phyloP scores from a whole-genome alignment of 2,329 filamentous ascomycete genomes.

The Apiospora koreana region DNA sequence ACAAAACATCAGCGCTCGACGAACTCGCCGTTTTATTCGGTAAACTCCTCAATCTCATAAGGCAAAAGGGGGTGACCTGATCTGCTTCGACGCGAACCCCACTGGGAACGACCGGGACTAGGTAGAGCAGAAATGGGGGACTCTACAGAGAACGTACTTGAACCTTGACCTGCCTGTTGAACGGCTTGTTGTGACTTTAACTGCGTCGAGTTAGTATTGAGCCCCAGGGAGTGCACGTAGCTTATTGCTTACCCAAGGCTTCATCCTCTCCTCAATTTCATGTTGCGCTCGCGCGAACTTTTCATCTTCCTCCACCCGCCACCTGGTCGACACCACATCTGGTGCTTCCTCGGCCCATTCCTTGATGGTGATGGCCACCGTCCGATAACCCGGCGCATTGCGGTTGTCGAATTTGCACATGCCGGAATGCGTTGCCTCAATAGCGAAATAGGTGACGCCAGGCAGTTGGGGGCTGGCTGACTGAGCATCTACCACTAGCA shows the following conservation, averaged over 20 bases:
- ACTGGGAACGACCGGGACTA: neutral
- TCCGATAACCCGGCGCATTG: slow-evolving; percentile 65
- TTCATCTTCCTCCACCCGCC: slow-evolving; percentile 61
- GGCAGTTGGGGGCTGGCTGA: slow-evolving; percentile 71
- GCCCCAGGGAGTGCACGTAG: neutral
- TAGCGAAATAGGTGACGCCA: slow-evolving; percentile 72
- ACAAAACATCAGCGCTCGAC: slow-evolving; percentile 17
- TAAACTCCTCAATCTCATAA: slow-evolving; percentile 34
- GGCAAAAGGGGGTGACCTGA: slow-evolving; percentile 28
- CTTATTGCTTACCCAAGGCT: slow-evolving; percentile 35
- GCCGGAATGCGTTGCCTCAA: slow-evolving; percentile 40
- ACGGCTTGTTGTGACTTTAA: slow-evolving; percentile 29
- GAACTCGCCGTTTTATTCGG: slow-evolving; percentile 15
- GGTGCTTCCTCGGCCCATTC: slow-evolving; percentile 58
- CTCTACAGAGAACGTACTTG: slow-evolving; percentile 30
- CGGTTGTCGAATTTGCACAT: slow-evolving; percentile 50
- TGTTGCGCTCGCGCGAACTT: slow-evolving; percentile 42
- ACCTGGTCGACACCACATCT: slow-evolving; percentile 54
- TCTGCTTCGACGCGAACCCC: slow-evolving; percentile 23
- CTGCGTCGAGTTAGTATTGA: slow-evolving; percentile 23
- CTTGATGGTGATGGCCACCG: slow-evolving; percentile 48
- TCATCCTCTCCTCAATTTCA: slow-evolving; percentile 48
- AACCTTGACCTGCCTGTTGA: slow-evolving; percentile 26
- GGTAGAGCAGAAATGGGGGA: slow-evolving; percentile 17
- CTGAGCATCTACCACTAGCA: slow-evolving; percentile 67